These are phyloP conservation scores for Sophora flavescens DNA, from an alignment of 306 rosid genomes.

Conservation along the genomic window DNA sequence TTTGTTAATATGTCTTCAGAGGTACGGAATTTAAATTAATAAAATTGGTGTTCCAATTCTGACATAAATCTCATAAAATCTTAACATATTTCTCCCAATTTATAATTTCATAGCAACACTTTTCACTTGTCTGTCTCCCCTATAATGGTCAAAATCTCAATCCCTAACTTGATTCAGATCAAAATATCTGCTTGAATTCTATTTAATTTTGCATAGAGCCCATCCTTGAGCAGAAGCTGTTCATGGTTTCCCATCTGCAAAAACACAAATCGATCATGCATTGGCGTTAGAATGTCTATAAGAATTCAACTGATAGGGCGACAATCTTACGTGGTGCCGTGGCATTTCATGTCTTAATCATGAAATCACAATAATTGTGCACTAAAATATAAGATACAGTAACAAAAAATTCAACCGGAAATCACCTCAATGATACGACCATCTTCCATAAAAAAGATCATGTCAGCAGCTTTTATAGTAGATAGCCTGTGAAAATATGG, in stretches of 20 bases:
- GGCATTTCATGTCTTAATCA: background rate
- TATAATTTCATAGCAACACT: background rate
- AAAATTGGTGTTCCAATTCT: too few relatives aligned
- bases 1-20: too few relatives aligned
- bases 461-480: slow-evolving; percentile 85
- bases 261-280: slow-evolving; percentile 22
- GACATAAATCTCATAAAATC: too few relatives aligned
- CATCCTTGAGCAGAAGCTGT: slow-evolving; percentile 70
- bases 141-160: background rate
- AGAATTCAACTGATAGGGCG: slow-evolving; percentile 5
- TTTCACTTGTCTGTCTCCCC: background rate
- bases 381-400: slow-evolving; percentile 12
- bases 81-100: background rate
- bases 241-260: slow-evolving; percentile 77
- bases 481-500: slow-evolving; percentile 70
- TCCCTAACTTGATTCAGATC: slow-evolving; percentile 19
- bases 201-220: slow-evolving; percentile 67
- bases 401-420: slow-evolving; percentile 29
- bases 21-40: too few relatives aligned
- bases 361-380: slow-evolving; percentile 1
- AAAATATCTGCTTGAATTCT: slow-evolving; percentile 50
- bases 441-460: slow-evolving; percentile 79
- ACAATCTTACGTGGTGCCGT: background rate
- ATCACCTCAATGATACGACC: slow-evolving; percentile 85
- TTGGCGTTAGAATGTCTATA: background rate